phyloP scores from a whole-genome alignment of 2,329 filamentous ascomycete species.

The Drechslerella dactyloides region DNA sequence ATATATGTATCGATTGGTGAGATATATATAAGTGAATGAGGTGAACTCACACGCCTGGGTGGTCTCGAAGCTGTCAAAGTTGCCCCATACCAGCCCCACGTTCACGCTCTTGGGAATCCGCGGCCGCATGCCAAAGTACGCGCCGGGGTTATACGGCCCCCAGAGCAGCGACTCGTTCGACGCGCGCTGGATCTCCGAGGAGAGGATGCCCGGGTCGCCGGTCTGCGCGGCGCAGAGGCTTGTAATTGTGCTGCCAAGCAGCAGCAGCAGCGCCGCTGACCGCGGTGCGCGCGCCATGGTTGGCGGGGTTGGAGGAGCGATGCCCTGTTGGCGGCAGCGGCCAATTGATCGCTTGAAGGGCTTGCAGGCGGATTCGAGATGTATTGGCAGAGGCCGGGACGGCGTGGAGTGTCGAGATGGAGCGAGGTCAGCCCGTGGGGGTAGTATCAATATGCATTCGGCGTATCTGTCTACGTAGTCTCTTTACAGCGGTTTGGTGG shows the following conservation, averaged over 20 bases:
- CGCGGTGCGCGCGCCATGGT: constrained; percentile 5
- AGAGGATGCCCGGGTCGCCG: constrained; percentile 33
- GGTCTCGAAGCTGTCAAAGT: constrained; percentile 77
- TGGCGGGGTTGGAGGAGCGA: constrained; percentile 14
- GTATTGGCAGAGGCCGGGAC: not conserved
- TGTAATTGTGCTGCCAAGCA: not conserved
- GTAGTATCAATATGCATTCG: constrained; percentile 9
- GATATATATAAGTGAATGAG: not conserved
- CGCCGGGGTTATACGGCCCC: constrained; percentile 91
- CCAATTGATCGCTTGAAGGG: not conserved
- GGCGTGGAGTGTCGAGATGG: not conserved
- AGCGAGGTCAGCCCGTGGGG: not conserved
- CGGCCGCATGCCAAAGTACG: constrained; percentile 91
- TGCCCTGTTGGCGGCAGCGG: not conserved
- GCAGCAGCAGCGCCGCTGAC: constrained; percentile 12
- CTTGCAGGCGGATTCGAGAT: too few species aligned
- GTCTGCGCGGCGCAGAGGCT: constrained; percentile 9
- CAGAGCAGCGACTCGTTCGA: constrained; percentile 85
- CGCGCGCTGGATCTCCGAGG: constrained; percentile 40
- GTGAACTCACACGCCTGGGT: constrained; percentile 73
- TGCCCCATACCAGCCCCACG: constrained; percentile 86
- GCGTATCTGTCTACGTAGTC: not conserved
- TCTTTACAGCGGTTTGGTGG: constrained; percentile 4
- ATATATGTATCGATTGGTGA: too few species aligned
- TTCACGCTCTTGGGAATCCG: constrained; percentile 80